Conservation (phyloP, 108 stramenopile species). For the Cyclotella cryptica region DNA sequence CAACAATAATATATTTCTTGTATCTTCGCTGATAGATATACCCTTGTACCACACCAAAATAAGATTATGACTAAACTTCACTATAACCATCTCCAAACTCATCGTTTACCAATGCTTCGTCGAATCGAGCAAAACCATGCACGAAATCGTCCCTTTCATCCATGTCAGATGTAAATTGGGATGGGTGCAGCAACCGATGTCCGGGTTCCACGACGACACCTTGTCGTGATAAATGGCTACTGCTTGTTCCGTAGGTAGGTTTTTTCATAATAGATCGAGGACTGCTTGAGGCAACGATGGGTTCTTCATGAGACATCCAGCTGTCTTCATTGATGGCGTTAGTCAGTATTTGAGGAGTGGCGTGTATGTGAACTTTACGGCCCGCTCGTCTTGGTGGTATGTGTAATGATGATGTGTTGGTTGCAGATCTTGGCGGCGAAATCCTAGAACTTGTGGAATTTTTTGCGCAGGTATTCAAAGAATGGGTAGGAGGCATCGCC, state of each 20-base stretch:
- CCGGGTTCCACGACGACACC: not conserved
- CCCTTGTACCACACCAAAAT: not conserved
- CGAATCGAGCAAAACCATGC: slow-evolving; percentile 16
- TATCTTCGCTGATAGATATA: not conserved
- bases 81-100: slow-evolving; percentile 2
- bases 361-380: slow-evolving; percentile 12
- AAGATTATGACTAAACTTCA: slow-evolving; percentile 1
- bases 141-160: not conserved
- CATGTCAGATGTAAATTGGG: not conserved
- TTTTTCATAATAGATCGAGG: slow-evolving; percentile 16
- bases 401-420: slow-evolving; percentile 5
- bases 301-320: not conserved
- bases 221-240: not conserved
- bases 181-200: not conserved
- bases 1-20: not conserved
- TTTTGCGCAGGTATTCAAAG: no score
- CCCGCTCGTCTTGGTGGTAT: slow-evolving; percentile 7
- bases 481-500: not conserved
- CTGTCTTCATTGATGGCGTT: slow-evolving; percentile 1
- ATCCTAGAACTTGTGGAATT: no score
- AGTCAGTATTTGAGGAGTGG: slow-evolving; percentile 9
- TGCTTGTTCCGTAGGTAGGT: not conserved
- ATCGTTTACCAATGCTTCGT: not conserved
- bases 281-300: not conserved
- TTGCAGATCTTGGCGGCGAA: not conserved